These are phyloP conservation scores for Colletotrichum cuscutae DNA, from an alignment of 2,329 filamentous ascomycete genomes.

Conservation along the genomic window DNA sequence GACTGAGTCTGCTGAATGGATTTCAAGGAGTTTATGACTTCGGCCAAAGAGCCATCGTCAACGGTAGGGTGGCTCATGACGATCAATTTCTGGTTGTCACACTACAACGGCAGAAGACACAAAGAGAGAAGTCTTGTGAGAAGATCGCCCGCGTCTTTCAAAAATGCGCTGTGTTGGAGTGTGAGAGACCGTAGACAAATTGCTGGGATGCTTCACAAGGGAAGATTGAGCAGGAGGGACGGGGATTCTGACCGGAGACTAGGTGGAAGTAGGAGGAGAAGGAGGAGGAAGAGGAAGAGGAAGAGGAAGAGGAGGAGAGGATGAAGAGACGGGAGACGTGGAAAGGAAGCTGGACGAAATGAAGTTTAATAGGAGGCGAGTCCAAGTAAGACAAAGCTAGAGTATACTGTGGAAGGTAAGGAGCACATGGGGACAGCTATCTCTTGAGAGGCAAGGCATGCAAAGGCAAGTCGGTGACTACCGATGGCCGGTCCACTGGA, in stretches of 20 bases:
- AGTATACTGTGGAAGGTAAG: neutral
- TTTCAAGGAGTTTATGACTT: constrained; percentile 45
- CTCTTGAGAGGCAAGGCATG: neutral
- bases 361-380: neutral
- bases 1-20: constrained; percentile 54
- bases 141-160: neutral
- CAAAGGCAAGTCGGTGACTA: constrained; percentile 23
- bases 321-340: neutral
- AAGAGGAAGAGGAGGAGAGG: neutral
- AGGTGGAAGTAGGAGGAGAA: neutral
- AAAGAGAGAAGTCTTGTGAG: neutral
- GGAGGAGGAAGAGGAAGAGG: neutral
- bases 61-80: constrained; percentile 18
- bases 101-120: neutral
- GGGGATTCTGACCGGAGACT: neutral
- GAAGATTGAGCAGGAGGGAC: neutral
- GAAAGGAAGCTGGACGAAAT: neutral
- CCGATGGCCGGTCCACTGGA: constrained; percentile 27
- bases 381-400: constrained; percentile 10
- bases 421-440: neutral
- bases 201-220: neutral
- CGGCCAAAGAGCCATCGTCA: constrained; percentile 43
- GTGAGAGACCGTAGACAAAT: neutral
- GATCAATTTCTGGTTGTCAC: constrained; percentile 2
- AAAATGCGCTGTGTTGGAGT: neutral